Evolutionary conservation across 805 yeast species (phyloP).

Genomic region (Ogataea pilisensis): DNA sequence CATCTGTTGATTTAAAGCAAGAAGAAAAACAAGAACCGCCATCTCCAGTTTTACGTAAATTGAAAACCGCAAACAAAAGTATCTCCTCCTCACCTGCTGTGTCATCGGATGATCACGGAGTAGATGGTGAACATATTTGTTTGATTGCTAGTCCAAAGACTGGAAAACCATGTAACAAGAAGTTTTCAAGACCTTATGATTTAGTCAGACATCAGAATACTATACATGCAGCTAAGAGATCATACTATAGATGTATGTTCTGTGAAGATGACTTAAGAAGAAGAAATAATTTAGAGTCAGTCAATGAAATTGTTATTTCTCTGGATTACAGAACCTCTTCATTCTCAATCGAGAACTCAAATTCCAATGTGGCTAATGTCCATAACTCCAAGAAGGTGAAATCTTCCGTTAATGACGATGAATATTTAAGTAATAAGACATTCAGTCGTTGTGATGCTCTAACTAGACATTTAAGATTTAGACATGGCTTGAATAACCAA

Average conservation of each 20-base stretch:
- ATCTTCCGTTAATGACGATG: constrained; percentile 23
- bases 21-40: constrained; percentile 17
- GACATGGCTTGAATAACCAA: constrained; percentile 68
- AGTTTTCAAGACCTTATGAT: constrained; percentile 92
- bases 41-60: constrained; percentile 19
- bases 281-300: constrained; percentile 37
- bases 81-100: constrained; percentile 1
- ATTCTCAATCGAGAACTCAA: constrained; percentile 28
- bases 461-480: constrained; percentile 87
- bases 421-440: constrained; percentile 48
- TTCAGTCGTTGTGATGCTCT: constrained; percentile 93
- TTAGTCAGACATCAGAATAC: constrained; percentile 94
- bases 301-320: constrained; percentile 39
- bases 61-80: constrained; percentile 9
- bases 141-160: constrained; percentile 55
- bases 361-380: constrained; percentile 27
- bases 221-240: constrained; percentile 84
- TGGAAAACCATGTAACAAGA: constrained; percentile 63
- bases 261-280: constrained; percentile 69
- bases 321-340: constrained; percentile 24
- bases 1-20: constrained; percentile 6
- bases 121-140: constrained; percentile 48
- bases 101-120: constrained; percentile 7
- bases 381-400: constrained; percentile 37
- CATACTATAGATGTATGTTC: constrained; percentile 77